A percentile compares a stretch with the other conserved stretches of the same genome.
Evolutionary conservation across 1,284 basidiomycete species (phyloP).

Genomic region (Ustilago shanxiensis): DNA sequence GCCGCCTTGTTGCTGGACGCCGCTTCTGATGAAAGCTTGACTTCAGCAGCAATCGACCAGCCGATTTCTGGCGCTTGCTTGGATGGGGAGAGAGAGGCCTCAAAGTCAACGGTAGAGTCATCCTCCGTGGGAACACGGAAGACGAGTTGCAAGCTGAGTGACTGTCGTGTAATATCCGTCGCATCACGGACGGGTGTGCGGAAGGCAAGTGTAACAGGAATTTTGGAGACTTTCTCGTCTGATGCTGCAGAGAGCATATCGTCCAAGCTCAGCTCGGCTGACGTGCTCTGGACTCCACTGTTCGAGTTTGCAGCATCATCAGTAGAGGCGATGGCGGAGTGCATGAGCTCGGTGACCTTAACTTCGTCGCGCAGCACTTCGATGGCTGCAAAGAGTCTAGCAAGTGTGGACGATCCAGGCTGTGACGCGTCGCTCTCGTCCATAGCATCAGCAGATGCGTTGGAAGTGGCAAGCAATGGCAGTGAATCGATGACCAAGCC

Average conservation of each 20-base stretch:
- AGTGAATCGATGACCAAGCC: constrained; percentile 45
- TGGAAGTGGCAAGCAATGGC: constrained; percentile 15
- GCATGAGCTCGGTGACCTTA: constrained; percentile 47
- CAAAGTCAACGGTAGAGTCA: constrained; percentile 19
- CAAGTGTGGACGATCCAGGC: constrained; percentile 12
- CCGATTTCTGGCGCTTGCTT: constrained; percentile 11
- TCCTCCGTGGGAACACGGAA: constrained; percentile 25
- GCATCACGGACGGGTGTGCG: constrained; percentile 22
- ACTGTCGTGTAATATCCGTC: constrained; percentile 21
- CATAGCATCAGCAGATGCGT: constrained; percentile 19
- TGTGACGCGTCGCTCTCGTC: constrained; percentile 15
- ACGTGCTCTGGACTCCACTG: background rate
- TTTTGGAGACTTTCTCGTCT: constrained; percentile 1
- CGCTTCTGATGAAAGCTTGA: background rate
- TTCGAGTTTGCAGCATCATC: background rate
- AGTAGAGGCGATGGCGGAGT: constrained; percentile 35
- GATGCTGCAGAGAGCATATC: constrained; percentile 26
- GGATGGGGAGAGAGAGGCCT: constrained; percentile 30
- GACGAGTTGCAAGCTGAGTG: constrained; percentile 30
- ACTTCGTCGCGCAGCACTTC: constrained; percentile 47
- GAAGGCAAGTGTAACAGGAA: constrained; percentile 47
- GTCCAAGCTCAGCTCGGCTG: constrained; percentile 25
- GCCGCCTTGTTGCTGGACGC: constrained; percentile 1
- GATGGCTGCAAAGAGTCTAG: constrained; percentile 46
- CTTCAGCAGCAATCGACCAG: constrained; percentile 34